Conservation (phyloP, 805 yeast species). For the Clavispora phyllophila region DNA sequence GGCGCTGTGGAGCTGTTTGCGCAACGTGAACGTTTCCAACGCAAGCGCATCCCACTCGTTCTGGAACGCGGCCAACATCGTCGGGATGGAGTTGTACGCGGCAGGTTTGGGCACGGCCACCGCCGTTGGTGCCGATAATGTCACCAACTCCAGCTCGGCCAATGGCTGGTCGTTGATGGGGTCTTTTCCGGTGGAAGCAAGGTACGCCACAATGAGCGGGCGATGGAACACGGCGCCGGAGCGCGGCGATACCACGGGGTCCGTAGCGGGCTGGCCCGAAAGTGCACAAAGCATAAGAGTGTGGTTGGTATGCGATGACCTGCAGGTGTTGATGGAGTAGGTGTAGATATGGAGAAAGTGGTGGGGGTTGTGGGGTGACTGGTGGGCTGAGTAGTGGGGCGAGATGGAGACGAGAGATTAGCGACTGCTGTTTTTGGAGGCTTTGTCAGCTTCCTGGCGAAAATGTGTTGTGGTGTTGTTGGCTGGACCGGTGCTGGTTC, state of each 20-base stretch:
- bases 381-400: no score
- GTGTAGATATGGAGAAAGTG: no score
- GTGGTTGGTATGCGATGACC: constrained; percentile 4
- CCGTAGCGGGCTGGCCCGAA: constrained; percentile 65
- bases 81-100: constrained; percentile 66
- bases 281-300: constrained; percentile 27
- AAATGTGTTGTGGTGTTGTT: no score
- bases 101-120: constrained; percentile 38
- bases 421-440: no score
- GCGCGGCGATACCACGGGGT: constrained; percentile 72
- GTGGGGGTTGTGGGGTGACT: no score
- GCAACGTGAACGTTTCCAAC: constrained; percentile 68
- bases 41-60: constrained; percentile 88
- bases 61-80: constrained; percentile 69
- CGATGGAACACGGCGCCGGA: constrained; percentile 71
- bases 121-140: constrained; percentile 16
- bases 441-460: no score
- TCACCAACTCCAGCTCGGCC: constrained; percentile 52
- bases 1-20: constrained; percentile 63
- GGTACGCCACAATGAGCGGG: constrained; percentile 53
- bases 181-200: constrained; percentile 63
- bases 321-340: constrained; percentile 1
- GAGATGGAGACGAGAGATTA: no score
- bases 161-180: constrained; percentile 70
- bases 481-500: no score